These are phyloP conservation scores for Cyclocybe cylindracea DNA, from an alignment of 768 basidiomycete species.

Conservation along the genomic window DNA sequence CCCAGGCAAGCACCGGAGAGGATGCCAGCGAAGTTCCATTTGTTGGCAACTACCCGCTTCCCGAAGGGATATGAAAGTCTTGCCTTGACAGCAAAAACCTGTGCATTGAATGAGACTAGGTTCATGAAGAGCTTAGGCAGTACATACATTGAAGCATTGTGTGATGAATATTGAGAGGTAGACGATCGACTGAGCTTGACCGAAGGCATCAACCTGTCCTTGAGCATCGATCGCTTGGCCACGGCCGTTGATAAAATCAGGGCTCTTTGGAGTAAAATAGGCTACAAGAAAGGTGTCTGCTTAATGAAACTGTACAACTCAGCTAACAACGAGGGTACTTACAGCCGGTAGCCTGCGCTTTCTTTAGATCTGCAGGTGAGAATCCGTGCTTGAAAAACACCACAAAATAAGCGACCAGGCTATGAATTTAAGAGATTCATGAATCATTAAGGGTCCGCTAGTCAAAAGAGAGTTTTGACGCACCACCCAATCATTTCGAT, in stretches of 20 bases:
- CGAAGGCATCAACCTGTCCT: conserved; percentile 59
- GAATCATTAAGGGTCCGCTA: background rate
- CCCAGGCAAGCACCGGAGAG: conserved; percentile 60
- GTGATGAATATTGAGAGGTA: conserved; percentile 69
- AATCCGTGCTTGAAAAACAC: conserved; percentile 67
- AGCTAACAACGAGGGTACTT: conserved; percentile 9
- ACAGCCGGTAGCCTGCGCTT: conserved; percentile 47
- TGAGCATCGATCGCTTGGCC: conserved; percentile 46
- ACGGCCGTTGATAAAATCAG: conserved; percentile 55
- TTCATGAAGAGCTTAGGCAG: background rate
- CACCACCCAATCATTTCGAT: conserved; percentile 61
- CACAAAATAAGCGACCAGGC: conserved; percentile 64
- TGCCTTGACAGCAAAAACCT: conserved; percentile 72
- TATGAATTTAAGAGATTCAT: conserved; percentile 19
- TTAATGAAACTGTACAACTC: background rate
- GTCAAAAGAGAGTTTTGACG: conserved; percentile 17
- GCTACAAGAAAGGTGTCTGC: conserved; percentile 23
- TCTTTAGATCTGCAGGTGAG: conserved; percentile 53
- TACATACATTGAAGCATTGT: conserved; percentile 65
- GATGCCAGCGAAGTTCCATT: conserved; percentile 66
- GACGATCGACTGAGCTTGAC: conserved; percentile 63
- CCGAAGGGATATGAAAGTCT: conserved; percentile 68
- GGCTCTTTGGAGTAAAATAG: conserved; percentile 49
- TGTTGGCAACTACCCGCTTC: conserved; percentile 52
- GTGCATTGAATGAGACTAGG: background rate